Conservation (phyloP, 495 filamentous ascomycete genomes). For the Letharia lupina region DNA sequence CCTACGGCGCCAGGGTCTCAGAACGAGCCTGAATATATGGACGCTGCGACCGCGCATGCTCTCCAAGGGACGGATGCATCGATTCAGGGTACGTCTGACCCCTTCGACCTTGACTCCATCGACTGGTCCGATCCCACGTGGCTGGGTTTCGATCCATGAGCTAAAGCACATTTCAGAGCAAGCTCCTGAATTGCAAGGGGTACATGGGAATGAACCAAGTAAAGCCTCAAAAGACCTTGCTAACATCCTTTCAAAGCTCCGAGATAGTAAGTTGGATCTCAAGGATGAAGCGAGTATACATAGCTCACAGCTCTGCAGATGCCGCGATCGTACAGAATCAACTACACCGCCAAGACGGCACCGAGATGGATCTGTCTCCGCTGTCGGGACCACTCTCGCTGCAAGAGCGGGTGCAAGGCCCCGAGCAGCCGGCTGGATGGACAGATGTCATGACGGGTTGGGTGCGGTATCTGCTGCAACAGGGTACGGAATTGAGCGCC, state of each 20-base stretch:
- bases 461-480: not conserved
- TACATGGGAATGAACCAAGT: not conserved
- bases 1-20: not conserved
- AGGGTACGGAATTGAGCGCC: not conserved
- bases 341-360: too few species aligned
- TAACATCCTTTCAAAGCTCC: too few species aligned
- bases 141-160: not conserved
- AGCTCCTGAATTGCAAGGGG: not conserved
- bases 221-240: not conserved
- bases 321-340: too few species aligned
- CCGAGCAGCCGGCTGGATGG: not conserved
- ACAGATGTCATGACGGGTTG: not conserved
- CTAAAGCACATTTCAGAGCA: not conserved
- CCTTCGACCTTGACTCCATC: not conserved
- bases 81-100: not conserved
- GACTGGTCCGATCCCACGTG: not conserved
- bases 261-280: too few species aligned
- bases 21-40: not conserved
- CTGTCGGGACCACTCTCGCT: too few species aligned
- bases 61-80: not conserved
- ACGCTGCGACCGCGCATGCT: not conserved
- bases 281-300: too few species aligned
- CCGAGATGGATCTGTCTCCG: too few species aligned
- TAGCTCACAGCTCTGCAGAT: not conserved
- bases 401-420: too few species aligned